These are phyloP conservation scores for Ogataea dorogensis DNA, from an alignment of 805 yeast species.

Conservation along the genomic window DNA sequence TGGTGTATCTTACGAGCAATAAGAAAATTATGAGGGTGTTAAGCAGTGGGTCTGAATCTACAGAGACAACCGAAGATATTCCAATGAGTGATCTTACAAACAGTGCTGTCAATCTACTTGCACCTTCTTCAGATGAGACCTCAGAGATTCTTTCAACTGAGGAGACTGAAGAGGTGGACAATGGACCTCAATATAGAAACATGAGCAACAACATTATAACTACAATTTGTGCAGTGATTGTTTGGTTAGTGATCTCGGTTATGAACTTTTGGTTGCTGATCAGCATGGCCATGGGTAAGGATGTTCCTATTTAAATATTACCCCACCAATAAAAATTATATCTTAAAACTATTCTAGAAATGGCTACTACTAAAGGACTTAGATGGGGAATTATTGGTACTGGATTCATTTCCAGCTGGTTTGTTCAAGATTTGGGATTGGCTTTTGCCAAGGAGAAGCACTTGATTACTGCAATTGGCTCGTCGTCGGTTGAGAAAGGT, in stretches of 20 bases:
- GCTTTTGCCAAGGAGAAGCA: slow-evolving; percentile 28
- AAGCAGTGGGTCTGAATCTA: slow-evolving; percentile 13
- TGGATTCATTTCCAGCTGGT: slow-evolving; percentile 47
- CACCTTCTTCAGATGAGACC: slow-evolving; percentile 3
- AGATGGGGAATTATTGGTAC: slow-evolving; percentile 52
- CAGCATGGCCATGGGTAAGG: slow-evolving; percentile 34
- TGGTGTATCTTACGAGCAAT: slow-evolving; percentile 75
- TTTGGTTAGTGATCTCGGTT: slow-evolving; percentile 71
- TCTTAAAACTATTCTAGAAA: neutral
- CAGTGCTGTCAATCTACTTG: slow-evolving; percentile 13
- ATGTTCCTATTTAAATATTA: slow-evolving; percentile 24
- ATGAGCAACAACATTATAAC: slow-evolving; percentile 66
- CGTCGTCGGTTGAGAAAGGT: slow-evolving; percentile 38
- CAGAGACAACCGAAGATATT: slow-evolving; percentile 4
- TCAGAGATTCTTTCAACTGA: neutral
- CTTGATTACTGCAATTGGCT: slow-evolving; percentile 41
- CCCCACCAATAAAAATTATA: neutral
- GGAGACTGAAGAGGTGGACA: slow-evolving; percentile 5
- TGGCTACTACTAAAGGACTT: neutral
- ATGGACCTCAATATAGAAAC: slow-evolving; percentile 43
- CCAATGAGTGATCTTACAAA: slow-evolving; percentile 13
- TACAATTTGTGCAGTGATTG: slow-evolving; percentile 50
- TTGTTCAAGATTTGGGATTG: slow-evolving; percentile 37
- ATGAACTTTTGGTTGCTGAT: slow-evolving; percentile 68
- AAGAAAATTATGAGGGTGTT: slow-evolving; percentile 40